Evolutionary conservation across 148 eudicot genomes (phyloP).

Genomic region (Camellia japonica): DNA sequence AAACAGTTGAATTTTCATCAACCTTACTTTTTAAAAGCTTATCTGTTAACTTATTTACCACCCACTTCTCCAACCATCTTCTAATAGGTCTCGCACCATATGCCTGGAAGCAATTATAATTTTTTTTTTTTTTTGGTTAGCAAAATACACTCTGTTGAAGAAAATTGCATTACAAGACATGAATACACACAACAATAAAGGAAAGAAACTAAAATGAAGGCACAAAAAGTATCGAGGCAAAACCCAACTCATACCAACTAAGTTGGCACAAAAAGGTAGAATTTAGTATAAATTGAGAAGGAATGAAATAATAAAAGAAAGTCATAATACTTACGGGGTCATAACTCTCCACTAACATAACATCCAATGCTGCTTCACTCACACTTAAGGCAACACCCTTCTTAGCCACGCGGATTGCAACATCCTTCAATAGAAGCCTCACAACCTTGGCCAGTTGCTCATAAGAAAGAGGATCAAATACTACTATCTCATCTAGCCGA

Average conservation of each 20-base stretch:
- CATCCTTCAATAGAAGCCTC: constrained; percentile 75
- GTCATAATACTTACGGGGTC: constrained; percentile 61
- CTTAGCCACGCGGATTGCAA: constrained; percentile 78
- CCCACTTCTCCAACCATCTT: constrained; percentile 85
- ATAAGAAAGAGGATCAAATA: constrained; percentile 24
- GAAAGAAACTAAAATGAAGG: too few species aligned
- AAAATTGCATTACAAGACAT: too few species aligned
- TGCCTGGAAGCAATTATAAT: constrained; percentile 35
- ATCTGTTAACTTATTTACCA: constrained; percentile 68
- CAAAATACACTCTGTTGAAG: too few species aligned
- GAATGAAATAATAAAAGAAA: background rate
- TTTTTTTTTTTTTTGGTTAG: too few species aligned
- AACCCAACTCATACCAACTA: too few species aligned
- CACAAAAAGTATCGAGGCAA: too few species aligned
- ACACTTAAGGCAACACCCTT: constrained; percentile 80
- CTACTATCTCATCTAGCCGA: constrained; percentile 76
- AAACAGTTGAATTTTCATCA: constrained; percentile 75
- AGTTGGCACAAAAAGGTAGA: too few species aligned
- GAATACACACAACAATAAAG: too few species aligned
- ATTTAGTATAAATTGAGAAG: background rate
- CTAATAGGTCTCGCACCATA: constrained; percentile 91
- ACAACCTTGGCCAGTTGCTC: constrained; percentile 72
- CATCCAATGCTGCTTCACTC: constrained; percentile 76
- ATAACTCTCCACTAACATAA: constrained; percentile 74
- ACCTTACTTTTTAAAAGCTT: constrained; percentile 45